Conservation (phyloP, 2,329 filamentous ascomycete genomes). For the Exophiala xenobiotica region DNA sequence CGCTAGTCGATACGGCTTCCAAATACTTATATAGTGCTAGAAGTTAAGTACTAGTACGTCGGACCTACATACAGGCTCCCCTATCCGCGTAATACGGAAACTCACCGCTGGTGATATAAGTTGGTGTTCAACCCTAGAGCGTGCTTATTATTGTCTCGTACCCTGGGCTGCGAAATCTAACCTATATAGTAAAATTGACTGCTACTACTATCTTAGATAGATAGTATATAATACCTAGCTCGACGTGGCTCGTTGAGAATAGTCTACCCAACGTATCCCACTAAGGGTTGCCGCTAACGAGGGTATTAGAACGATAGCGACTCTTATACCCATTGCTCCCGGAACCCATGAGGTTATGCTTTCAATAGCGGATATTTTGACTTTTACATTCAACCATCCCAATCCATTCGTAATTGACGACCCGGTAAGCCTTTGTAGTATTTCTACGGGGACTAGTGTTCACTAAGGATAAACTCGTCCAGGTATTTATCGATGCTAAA, state of each 20-base stretch:
- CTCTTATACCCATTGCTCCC: constrained; percentile 13
- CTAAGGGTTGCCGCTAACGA: neutral
- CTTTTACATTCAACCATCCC: constrained; percentile 41
- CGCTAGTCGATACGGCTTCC: no score
- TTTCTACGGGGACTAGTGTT: neutral
- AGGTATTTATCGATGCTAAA: constrained; percentile 45
- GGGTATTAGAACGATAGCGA: neutral
- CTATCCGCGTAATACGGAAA: no score
- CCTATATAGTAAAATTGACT: neutral
- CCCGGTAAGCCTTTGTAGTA: constrained; percentile 28
- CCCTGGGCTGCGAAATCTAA: neutral
- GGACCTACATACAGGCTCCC: no score
- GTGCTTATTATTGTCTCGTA: neutral
- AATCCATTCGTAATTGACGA: constrained; percentile 38
- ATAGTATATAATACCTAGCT: neutral
- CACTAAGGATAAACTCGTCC: constrained; percentile 2
- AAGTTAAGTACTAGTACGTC: no score
- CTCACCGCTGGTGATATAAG: neutral
- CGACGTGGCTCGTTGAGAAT: neutral
- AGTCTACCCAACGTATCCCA: neutral
- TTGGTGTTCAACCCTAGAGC: neutral
- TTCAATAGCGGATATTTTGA: constrained; percentile 39
- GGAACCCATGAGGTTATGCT: constrained; percentile 6
- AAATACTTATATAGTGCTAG: no score
- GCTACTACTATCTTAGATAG: no score